Evolutionary conservation across 2,329 filamentous ascomycete genomes (phyloP), one percentile per base, ranked within the genome.

Genomic region (Alternaria sp.): DNA sequence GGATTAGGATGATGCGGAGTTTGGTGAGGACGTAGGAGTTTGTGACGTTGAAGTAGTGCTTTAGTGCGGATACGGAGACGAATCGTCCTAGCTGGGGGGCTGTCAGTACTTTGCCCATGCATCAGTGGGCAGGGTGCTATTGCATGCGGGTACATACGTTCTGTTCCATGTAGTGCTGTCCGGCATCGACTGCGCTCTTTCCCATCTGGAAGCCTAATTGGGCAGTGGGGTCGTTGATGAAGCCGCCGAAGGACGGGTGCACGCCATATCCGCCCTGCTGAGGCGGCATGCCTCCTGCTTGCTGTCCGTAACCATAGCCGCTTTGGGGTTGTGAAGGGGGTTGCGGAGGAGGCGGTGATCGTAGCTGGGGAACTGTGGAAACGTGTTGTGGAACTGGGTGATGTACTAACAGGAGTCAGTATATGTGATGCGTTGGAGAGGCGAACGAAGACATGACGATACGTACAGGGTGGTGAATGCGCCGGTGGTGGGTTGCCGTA

Each of bases 41-140:
- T 69, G 94, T 96, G 66, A 99, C 95, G 82, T 98, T 97, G 84
- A 99, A 99, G 86, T 98, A 99, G 82, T 97, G 95, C 81, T 99
- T 99, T 45, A 99, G 86, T 18, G 93, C 92, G 14, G 91, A 90
- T 71, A 98, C 91, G 75, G 94, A 97, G 81, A 99, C 90, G 81
- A 94, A 97, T 79, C 89, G 88, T 72, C 90, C 90, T 72, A 92
- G 83, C 90, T 92, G 72, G 25, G 18, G 27, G 32, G 2, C 8
- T 38, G 57, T 66, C 49, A 66, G 64, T 14, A 2, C 2, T 14
- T 20, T 6, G 25, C 10, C 16, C 20, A 10, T 36, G 28, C 20
- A 43, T 3, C 22, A n/a, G 12, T 20, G 14, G 27, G 32, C 2
- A 14, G 34, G 36, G 7, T 41, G 25, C 10, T 40, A 27, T 7